phyloP scores from a whole-genome alignment of 768 basidiomycete genomes.

The Kwoniella pini region DNA sequence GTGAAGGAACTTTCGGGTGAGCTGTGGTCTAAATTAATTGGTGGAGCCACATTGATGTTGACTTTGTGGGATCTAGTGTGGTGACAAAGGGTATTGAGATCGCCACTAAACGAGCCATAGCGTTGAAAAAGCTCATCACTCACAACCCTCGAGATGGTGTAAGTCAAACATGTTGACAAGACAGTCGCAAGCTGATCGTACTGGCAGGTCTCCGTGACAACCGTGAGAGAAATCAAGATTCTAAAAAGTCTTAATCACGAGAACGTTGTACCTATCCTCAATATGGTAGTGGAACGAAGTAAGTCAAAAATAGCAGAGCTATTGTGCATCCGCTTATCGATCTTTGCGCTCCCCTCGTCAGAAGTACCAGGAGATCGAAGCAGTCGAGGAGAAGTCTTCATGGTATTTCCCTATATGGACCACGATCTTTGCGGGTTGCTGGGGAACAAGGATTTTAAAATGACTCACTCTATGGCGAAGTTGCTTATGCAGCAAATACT shows the following conservation, averaged over 20 bases:
- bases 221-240: slow-evolving; percentile 94
- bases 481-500: slow-evolving; percentile 93
- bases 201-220: slow-evolving; percentile 73
- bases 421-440: slow-evolving; percentile 94
- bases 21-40: slow-evolving; percentile 52
- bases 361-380: slow-evolving; percentile 29
- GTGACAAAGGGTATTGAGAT: slow-evolving; percentile 83
- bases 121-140: slow-evolving; percentile 91
- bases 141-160: slow-evolving; percentile 97
- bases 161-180: slow-evolving; percentile 14
- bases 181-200: not conserved
- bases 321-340: not conserved
- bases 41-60: not conserved
- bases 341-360: slow-evolving; percentile 1
- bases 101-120: slow-evolving; percentile 66
- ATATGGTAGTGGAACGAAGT: slow-evolving; percentile 77
- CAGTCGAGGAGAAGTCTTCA: slow-evolving; percentile 69
- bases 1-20: slow-evolving; percentile 96
- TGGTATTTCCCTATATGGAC: slow-evolving; percentile 99
- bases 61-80: slow-evolving; percentile 56
- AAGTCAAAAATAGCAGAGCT: slow-evolving; percentile 6
- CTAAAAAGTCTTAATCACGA: slow-evolving; percentile 84
- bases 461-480: slow-evolving; percentile 84
- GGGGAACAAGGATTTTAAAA: slow-evolving; percentile 79
- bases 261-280: slow-evolving; percentile 80